A percentile compares a stretch with the other conserved stretches of the same genome.
phyloP scores from a whole-genome alignment of 495 filamentous ascomycete species.

The Pseudevernia furfuracea region DNA sequence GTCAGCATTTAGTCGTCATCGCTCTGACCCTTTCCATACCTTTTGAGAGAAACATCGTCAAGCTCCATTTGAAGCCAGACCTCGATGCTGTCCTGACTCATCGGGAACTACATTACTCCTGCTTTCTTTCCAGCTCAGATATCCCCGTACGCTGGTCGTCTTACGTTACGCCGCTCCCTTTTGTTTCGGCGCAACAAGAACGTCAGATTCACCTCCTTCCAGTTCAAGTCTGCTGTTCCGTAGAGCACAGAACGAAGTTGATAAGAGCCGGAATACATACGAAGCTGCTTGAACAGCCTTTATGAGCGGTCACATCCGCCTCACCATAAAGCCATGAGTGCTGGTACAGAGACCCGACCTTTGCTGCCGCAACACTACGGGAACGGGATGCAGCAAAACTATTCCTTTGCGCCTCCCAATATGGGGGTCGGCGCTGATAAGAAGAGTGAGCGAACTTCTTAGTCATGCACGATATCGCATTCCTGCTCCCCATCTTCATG shows the following conservation, averaged over 20 bases:
- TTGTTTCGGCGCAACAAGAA: background rate
- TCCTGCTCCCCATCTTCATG: background rate
- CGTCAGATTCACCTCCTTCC: background rate
- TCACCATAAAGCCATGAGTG: slow-evolving; percentile 11
- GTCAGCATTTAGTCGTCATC: background rate
- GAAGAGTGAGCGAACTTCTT: slow-evolving; percentile 22
- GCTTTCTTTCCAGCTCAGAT: background rate
- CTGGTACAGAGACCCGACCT: slow-evolving; percentile 17
- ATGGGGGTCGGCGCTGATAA: slow-evolving; percentile 26
- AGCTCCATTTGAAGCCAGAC: background rate
- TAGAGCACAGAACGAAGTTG: background rate
- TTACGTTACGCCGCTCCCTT: background rate
- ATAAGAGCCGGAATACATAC: slow-evolving; percentile 2
- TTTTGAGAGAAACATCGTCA: background rate
- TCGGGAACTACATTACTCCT: background rate
- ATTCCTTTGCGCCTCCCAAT: slow-evolving; percentile 42
- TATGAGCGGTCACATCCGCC: background rate
- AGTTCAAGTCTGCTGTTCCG: background rate
- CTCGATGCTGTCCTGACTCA: background rate
- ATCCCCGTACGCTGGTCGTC: background rate
- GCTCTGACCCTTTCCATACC: background rate
- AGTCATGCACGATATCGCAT: background rate
- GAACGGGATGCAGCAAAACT: slow-evolving; percentile 26
- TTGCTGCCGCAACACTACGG: slow-evolving; percentile 19
- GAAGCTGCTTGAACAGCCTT: background rate